Conservation (phyloP, 345 rosid species). For the Euclidium syriacum region DNA sequence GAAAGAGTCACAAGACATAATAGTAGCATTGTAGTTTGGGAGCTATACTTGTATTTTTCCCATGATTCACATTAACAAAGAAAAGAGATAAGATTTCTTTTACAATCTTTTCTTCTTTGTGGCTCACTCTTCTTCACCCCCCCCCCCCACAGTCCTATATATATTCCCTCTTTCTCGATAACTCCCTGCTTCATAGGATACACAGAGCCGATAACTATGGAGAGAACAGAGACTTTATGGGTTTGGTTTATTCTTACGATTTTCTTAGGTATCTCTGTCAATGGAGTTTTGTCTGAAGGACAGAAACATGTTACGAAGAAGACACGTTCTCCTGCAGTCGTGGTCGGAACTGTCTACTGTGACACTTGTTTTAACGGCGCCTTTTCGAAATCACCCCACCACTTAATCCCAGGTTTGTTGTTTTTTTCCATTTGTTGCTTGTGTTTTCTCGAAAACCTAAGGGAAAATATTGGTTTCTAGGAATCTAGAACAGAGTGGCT, state of each 20-base stretch:
- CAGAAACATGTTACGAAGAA: conserved; percentile 24
- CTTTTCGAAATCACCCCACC: conserved; percentile 44
- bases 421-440: not conserved
- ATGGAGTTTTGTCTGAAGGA: conserved; percentile 9
- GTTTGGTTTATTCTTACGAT: conserved; percentile 13
- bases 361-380: conserved; percentile 70
- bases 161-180: not conserved
- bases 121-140: conserved; percentile 18
- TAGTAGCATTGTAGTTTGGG: conserved; percentile 22
- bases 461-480: no score
- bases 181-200: not conserved
- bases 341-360: conserved; percentile 86
- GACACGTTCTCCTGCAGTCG: conserved; percentile 51
- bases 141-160: not conserved
- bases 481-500: not conserved
- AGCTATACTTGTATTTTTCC: conserved; percentile 19
- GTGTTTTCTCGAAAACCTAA: no score
- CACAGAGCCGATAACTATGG: conserved; percentile 16
- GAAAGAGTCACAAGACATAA: conserved; percentile 21
- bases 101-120: conserved; percentile 8
- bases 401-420: conserved; percentile 69
- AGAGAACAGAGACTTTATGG: conserved; percentile 13
- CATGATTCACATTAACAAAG: conserved; percentile 21
- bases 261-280: conserved; percentile 12
- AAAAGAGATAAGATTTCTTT: conserved; percentile 25